Base-by-base conservation (phyloP, 2,329 filamentous ascomycete species). In the Westerdykella ornata region DNA sequence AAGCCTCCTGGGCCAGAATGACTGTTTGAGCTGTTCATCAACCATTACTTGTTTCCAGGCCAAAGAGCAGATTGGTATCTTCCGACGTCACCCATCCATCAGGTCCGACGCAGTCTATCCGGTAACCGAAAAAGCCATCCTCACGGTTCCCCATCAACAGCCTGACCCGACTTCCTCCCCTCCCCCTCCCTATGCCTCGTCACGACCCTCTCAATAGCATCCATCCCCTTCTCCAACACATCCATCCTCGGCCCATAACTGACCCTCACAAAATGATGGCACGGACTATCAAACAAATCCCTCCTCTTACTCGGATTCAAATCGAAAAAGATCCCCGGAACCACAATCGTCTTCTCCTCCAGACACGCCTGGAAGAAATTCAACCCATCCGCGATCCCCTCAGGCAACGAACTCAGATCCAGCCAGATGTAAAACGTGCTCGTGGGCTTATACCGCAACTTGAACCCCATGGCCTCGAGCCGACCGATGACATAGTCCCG, bases 291-390 rank as follows among this genome's bases (percentile, higher is more conserved):
- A 53, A 97, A 97, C 53, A 97, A 68, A 66, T 97, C 90, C 63
- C 90, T 77, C 51, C 90, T 78, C 65, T 88, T 84, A 28, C 85
- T 84, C 3, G 90, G 90, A 71, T 97, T 97, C 50, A 97, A 70
- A 60, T 97, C 90, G 65, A 97, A 97, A 77, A 97, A 97, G 67
- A 97, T 97, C 45, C 90, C 90, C 0, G 90, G 90, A 4, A 97
- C 90, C 14, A 96, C 88, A 60, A 96, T 96, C 52, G 94, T 87
- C 75, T 94, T 94, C 73, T 96, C 88, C 59, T 85, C 81, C 34
- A 97, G 72, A 62, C 92, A 92, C 20, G 88, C 88, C 65, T 92
- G 81, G 80, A 97, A 96, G 77, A 97, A 97, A 72, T 94, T 95
- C 59, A 97, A 73, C 7, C 90, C 90, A 63, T 97, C 90, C 45